These are phyloP conservation scores for Fusarium nematophilum DNA, from an alignment of 2,329 filamentous ascomycete species.

Conservation along the genomic window DNA sequence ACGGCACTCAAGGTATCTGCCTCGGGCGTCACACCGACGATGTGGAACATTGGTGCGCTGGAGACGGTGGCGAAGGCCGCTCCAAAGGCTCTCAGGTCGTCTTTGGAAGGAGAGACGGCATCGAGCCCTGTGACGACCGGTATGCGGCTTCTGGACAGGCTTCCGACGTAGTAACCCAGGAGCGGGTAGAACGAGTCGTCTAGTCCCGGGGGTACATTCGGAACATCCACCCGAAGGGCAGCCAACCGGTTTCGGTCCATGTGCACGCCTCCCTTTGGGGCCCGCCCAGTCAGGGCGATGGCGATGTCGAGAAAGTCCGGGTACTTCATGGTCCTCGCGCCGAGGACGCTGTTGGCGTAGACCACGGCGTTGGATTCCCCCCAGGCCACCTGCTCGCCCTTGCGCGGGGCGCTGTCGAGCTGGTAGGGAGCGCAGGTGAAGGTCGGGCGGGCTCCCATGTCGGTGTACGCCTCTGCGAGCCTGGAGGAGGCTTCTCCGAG, in stretches of 20 bases:
- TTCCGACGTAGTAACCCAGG: constrained; percentile 31
- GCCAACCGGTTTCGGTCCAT: constrained; percentile 22
- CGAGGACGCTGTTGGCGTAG: constrained; percentile 37
- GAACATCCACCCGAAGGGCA: too few relatives aligned
- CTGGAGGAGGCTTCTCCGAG: constrained; percentile 25
- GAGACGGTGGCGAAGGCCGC: constrained; percentile 37
- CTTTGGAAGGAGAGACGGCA: constrained; percentile 10
- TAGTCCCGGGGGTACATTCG: not conserved
- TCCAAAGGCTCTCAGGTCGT: constrained; percentile 35
- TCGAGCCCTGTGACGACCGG: constrained; percentile 31
- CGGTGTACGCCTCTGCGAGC: constrained; percentile 23
- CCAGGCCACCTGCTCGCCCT: constrained; percentile 35
- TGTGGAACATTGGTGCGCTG: constrained; percentile 39
- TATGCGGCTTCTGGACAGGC: constrained; percentile 21
- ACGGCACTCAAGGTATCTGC: constrained; percentile 14
- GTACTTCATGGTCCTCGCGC: constrained; percentile 35
- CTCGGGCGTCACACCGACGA: constrained; percentile 31
- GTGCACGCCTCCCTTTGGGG: constrained; percentile 25
- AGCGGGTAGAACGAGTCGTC: constrained; percentile 37
- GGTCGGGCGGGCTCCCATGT: constrained; percentile 27
- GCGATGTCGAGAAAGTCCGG: constrained; percentile 30
- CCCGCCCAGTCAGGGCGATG: constrained; percentile 35
- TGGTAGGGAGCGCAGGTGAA: constrained; percentile 40
- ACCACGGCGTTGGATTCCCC: constrained; percentile 36
- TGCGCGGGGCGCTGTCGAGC: constrained; percentile 20